Evolutionary conservation across 352 stramenopile genomes (phyloP).

Genomic region (Hyaloperonospora arabidopsidis): DNA sequence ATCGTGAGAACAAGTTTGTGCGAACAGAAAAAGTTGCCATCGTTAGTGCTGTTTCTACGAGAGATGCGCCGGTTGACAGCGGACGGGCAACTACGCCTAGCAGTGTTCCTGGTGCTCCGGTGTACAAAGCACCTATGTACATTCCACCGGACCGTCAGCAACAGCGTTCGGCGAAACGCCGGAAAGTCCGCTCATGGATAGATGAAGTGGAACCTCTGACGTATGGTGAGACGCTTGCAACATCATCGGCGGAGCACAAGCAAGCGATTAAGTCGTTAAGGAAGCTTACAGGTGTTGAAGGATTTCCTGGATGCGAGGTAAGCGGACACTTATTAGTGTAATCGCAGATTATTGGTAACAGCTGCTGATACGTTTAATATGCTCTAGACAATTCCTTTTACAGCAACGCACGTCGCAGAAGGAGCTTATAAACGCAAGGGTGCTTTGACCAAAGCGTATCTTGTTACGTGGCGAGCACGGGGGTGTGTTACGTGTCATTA

Average conservation of each 20-base stretch:
- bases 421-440: constrained; percentile 63
- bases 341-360: background rate
- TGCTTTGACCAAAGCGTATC: constrained; percentile 70
- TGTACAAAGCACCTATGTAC: constrained; percentile 69
- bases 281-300: constrained; percentile 61
- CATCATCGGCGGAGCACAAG: constrained; percentile 58
- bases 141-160: constrained; percentile 55
- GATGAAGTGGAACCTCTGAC: constrained; percentile 63
- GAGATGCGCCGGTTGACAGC: constrained; percentile 20
- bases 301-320: constrained; percentile 82
- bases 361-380: constrained; percentile 3
- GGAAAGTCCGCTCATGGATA: constrained; percentile 83
- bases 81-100: constrained; percentile 21
- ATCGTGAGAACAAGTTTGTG: constrained; percentile 53
- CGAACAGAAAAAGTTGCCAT: constrained; percentile 29
- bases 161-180: constrained; percentile 55
- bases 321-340: background rate
- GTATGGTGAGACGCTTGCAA: constrained; percentile 51
- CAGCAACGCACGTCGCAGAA: constrained; percentile 73
- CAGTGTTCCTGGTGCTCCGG: constrained; percentile 30
- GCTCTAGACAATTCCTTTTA: constrained; percentile 72
- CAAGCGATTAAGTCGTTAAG: constrained; percentile 45
- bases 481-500: constrained; percentile 38
- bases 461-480: constrained; percentile 76
- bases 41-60: constrained; percentile 5